Percentiles rank a stretch among this genome's conserved stretches.
Evolutionary conservation across 2,329 filamentous ascomycete species (phyloP).

Genomic region (Clonostachys chloroleuca): DNA sequence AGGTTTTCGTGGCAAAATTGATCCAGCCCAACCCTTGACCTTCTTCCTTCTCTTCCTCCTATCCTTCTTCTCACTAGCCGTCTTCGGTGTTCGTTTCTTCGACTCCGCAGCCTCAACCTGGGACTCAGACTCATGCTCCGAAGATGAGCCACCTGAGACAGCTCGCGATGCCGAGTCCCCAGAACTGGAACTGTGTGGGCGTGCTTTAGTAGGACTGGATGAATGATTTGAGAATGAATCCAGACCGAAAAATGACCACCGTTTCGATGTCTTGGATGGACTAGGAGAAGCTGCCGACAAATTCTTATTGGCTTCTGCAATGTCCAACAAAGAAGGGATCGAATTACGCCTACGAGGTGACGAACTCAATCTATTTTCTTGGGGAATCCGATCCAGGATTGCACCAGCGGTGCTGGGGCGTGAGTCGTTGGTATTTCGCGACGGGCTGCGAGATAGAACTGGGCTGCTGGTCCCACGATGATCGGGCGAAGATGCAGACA

Average conservation of each 20-base stretch:
- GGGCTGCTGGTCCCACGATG: constrained; percentile 31
- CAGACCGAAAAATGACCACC: constrained; percentile 59
- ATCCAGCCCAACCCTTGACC: constrained; percentile 69
- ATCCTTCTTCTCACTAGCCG: constrained; percentile 15
- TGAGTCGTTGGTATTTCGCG: constrained; percentile 37
- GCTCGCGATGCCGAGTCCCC: constrained; percentile 27
- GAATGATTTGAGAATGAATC: constrained; percentile 44
- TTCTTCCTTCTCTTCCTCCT: constrained; percentile 52
- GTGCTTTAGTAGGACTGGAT: constrained; percentile 38
- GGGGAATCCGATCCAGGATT: constrained; percentile 49
- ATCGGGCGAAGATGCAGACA: constrained; percentile 49
- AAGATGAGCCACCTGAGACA: constrained; percentile 19
- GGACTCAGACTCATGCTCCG: constrained; percentile 27
- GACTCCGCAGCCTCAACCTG: constrained; percentile 11
- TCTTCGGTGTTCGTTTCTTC: constrained; percentile 7
- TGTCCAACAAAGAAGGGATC: constrained; percentile 46
- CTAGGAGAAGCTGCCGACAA: constrained; percentile 34
- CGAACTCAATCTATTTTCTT: constrained; percentile 8
- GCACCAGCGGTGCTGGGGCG: constrained; percentile 69
- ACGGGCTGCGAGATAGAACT: constrained; percentile 29
- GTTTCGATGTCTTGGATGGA: constrained; percentile 46
- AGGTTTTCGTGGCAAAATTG: constrained; percentile 59
- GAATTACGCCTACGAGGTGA: constrained; percentile 53
- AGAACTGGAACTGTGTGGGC: constrained; percentile 42
- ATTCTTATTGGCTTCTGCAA: constrained; percentile 24